Percentiles rank a stretch among this genome's conserved stretches.
phyloP scores from a whole-genome alignment of 208 protist species.

The Trypanosoma melophagium region DNA sequence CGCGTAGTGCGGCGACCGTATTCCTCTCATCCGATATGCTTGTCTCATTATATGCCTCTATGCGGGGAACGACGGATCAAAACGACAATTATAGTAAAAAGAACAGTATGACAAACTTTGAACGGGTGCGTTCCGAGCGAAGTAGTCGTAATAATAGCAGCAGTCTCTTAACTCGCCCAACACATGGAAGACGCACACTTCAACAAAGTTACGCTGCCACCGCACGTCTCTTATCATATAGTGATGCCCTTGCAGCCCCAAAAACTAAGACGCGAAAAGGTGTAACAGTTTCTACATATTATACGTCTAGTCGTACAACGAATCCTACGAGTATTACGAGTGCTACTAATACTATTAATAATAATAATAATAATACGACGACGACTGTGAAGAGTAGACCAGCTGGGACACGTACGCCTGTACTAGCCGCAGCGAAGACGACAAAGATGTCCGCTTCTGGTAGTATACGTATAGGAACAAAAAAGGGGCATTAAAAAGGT shows the following conservation, averaged over 20 bases:
- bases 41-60: slow-evolving; percentile 8
- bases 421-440: too few relatives aligned
- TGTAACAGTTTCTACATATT: too few relatives aligned
- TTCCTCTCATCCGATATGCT: slow-evolving; percentile 20
- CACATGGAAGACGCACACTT: background rate
- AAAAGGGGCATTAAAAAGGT: too few relatives aligned
- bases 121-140: background rate
- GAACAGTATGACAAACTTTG: background rate
- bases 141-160: background rate
- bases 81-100: background rate
- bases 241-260: background rate
- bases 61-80: slow-evolving; percentile 7
- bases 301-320: too few relatives aligned
- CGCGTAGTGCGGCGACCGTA: background rate
- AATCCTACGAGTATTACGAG: too few relatives aligned
- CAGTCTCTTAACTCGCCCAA: too few relatives aligned
- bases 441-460: too few relatives aligned
- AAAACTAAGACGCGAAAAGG: background rate
- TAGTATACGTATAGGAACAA: too few relatives aligned
- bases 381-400: too few relatives aligned
- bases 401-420: too few relatives aligned
- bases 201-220: background rate
- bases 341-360: too few relatives aligned
- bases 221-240: background rate
- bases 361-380: too few relatives aligned